A percentile compares a stretch with the other conserved stretches of the same genome.
Conservation (phyloP, 106 monocot genomes). For the Platanthera zijinensis region DNA sequence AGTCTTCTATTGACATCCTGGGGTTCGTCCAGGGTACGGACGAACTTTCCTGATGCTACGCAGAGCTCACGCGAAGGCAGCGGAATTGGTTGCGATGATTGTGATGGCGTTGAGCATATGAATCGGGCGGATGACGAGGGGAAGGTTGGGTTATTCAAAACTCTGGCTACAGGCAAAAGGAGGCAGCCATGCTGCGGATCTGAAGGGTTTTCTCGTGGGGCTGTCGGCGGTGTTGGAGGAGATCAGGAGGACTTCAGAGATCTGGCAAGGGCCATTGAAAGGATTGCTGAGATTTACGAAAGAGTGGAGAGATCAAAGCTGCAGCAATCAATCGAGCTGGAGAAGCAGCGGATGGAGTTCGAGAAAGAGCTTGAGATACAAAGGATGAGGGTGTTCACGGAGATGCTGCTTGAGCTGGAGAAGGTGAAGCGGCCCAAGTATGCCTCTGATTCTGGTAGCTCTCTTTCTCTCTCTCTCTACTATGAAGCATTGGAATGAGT, state of each 20-base stretch:
- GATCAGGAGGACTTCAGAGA: conserved; percentile 17
- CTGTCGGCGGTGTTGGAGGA: conserved; percentile 4
- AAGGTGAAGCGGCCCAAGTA: conserved; percentile 34
- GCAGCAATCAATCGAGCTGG: conserved; percentile 46
- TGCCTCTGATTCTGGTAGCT: conserved; percentile 9
- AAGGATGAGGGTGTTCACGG: conserved; percentile 51
- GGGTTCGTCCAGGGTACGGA: conserved; percentile 10
- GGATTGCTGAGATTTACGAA: conserved; percentile 40
- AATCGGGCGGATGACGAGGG: conserved; percentile 8
- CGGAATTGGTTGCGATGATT: background rate
- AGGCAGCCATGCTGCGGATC: conserved; percentile 14
- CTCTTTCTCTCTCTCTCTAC: too few relatives aligned
- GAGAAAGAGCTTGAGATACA: conserved; percentile 44
- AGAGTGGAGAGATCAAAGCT: conserved; percentile 43
- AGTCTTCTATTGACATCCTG: background rate
- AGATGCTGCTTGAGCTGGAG: conserved; percentile 31
- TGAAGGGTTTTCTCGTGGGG: conserved; percentile 5
- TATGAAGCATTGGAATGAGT: too few relatives aligned
- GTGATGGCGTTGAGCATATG: background rate
- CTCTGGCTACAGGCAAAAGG: background rate
- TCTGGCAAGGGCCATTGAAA: conserved; percentile 34
- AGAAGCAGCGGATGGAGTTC: conserved; percentile 48
- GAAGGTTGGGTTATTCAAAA: background rate
- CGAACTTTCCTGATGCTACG: conserved; percentile 7
- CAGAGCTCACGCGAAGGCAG: conserved; percentile 22